Base-by-base conservation (phyloP, 257 asterid species). In the Solanum pennellii region DNA sequence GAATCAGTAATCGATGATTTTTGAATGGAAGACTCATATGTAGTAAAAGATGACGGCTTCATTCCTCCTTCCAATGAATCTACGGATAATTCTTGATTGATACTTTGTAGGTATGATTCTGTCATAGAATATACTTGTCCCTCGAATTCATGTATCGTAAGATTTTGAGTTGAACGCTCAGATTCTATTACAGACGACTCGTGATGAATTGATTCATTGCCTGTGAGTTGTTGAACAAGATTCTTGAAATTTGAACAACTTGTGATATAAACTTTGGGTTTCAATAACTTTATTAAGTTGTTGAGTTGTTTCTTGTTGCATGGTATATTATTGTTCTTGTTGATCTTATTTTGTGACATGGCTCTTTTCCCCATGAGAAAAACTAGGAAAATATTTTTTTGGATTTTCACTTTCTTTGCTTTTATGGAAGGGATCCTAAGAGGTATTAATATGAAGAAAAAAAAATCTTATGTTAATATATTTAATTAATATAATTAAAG, bases 181-280 rank as follows among this genome's bases (percentile, higher is more conserved):
- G 65, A 47, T 0, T 31, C 33, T 31, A 31, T 31, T 31, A 35
- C 11, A 13, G 31, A 56, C 6, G 83, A 82, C 56, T 75, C 33
- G 18, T 21, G 29, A n/a, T 80, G 80, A 3, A 87, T 75, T 83
- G 84, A 89, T 75, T 85, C 91, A 73, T 91, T 91, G 0, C 95
- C 93, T 1, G 94, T 59, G 13, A 59, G 68, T 59, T 59, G 68
- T 91, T 93, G 95, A 74, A 93, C 95, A 27, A 93, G 93, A 15
- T 45, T 84, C 91, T 92, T 92, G 95, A 93, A 93, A 72, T 91
- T 91, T 35, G 91, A 88, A 66, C 91, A 74, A 56, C 88, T 88
- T 3, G 92, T 92, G 86, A 92, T 91, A 87, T 89, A 93, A 33
- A 92, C 94, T 77, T 92, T 93, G 12, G 94, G 95, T 20, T 83